Conservation (phyloP, 352 stramenopile genomes). For the Phytophthora idaei region DNA sequence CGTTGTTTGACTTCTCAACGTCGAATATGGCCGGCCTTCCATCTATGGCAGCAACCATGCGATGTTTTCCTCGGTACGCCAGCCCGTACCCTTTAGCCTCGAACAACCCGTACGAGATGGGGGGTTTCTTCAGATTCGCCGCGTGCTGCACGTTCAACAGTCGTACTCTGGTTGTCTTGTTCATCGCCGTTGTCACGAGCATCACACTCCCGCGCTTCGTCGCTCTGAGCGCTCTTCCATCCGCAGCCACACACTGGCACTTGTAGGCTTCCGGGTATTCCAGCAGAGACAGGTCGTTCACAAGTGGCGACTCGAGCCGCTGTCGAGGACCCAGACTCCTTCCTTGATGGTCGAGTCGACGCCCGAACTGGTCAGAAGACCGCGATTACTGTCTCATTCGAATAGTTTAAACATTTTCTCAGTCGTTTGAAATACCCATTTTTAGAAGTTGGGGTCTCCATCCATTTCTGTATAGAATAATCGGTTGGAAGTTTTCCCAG, state of each 20-base stretch:
- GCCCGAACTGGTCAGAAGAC: no score
- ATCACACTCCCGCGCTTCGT: constrained; percentile 17
- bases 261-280: constrained; percentile 13
- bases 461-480: no score
- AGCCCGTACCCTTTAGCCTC: neutral
- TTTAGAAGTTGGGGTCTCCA: no score
- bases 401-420: no score
- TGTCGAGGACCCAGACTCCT: constrained; percentile 18
- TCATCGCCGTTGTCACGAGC: constrained; percentile 3
- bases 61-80: constrained; percentile 2
- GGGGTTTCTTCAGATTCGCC: constrained; percentile 19
- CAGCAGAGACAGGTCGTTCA: constrained; percentile 15
- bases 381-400: no score
- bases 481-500: no score
- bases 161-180: neutral
- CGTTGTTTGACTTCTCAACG: constrained; percentile 11
- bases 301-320: constrained; percentile 3
- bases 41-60: constrained; percentile 1
- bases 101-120: constrained; percentile 22
- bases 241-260: constrained; percentile 8
- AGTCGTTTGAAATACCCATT: no score
- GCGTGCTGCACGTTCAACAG: constrained; percentile 18
- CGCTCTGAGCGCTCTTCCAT: neutral
- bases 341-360: neutral
- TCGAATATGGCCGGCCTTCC: neutral